These are phyloP conservation scores for Kwoniella sp. DNA, from an alignment of 768 basidiomycete genomes.

Conservation along the genomic window DNA sequence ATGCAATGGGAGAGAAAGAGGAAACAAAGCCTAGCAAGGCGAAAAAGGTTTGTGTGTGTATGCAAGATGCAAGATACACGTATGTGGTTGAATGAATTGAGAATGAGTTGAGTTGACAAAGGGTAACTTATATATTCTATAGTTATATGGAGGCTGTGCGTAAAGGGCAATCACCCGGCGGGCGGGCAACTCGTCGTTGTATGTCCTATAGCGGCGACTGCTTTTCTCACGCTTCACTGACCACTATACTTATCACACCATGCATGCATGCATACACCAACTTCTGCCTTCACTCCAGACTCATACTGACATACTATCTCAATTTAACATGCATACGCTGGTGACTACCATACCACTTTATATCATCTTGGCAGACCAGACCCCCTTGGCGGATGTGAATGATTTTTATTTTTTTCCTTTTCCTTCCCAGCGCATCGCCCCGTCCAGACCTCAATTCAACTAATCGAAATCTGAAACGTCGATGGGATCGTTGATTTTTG, in stretches of 20 bases:
- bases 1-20: neutral
- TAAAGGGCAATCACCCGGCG: neutral
- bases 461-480: neutral
- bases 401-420: too few relatives aligned
- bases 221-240: neutral
- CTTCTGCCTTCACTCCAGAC: too few relatives aligned
- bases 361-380: too few relatives aligned
- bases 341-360: too few relatives aligned
- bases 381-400: too few relatives aligned
- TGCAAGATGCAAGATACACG: neutral
- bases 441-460: neutral
- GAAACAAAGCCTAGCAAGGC: too few relatives aligned
- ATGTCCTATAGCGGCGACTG: neutral
- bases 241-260: too few relatives aligned
- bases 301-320: too few relatives aligned
- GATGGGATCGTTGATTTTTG: slow-evolving; percentile 3
- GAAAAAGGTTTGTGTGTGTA: neutral
- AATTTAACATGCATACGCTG: too few relatives aligned
- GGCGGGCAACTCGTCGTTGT: neutral
- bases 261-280: too few relatives aligned
- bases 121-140: neutral
- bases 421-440: neutral
- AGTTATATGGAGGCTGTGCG: neutral
- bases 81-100: neutral
- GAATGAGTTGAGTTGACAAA: neutral